Percentiles rank a stretch among this genome's conserved stretches.
Evolutionary conservation across 2,329 filamentous ascomycete genomes (phyloP).

Genomic region (Ceratocystis albifundus): DNA sequence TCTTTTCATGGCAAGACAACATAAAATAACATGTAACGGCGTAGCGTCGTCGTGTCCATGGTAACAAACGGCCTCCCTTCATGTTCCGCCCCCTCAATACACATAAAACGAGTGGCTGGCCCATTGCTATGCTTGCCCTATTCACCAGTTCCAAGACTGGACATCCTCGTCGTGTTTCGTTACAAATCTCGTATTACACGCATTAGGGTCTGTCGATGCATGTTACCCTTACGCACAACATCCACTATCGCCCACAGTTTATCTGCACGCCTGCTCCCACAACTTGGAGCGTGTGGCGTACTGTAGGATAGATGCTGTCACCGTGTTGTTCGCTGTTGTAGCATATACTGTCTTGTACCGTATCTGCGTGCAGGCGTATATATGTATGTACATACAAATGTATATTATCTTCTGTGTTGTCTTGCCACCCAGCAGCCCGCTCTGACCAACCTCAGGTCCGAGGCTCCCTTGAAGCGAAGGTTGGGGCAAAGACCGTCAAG

Average conservation of each 20-base stretch:
- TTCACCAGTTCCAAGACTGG: neutral
- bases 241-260: neutral
- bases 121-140: neutral
- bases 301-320: too few relatives aligned
- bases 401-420: neutral
- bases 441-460: neutral
- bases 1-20: neutral
- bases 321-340: neutral
- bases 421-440: slow-evolving; percentile 9
- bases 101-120: neutral
- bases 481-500: neutral
- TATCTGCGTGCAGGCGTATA: neutral
- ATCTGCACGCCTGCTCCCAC: neutral
- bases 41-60: neutral
- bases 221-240: neutral
- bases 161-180: neutral
- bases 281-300: neutral
- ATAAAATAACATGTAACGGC: neutral
- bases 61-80: neutral
- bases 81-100: neutral
- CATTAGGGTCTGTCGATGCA: neutral
- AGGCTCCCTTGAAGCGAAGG: slow-evolving; percentile 3
- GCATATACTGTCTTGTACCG: neutral
- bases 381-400: neutral
- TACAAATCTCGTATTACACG: slow-evolving; percentile 7